phyloP scores from a whole-genome alignment of 2,329 filamentous ascomycete genomes.

The Diaporthe capsici region DNA sequence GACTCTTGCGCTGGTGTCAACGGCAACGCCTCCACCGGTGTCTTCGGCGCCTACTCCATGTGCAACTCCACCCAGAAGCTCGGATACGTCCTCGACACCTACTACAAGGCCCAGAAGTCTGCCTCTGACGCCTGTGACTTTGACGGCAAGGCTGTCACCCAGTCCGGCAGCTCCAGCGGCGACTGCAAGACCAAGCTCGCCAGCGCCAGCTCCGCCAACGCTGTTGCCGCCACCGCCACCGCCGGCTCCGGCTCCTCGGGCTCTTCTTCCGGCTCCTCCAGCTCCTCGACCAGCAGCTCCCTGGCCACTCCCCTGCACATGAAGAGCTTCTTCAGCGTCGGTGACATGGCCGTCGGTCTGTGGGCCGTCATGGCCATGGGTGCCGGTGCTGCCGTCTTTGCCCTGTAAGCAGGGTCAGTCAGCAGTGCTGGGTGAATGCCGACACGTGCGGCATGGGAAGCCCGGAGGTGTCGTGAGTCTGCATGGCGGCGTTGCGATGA shows the following conservation, averaged over 20 bases:
- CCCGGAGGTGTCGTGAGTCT: conserved; percentile 3
- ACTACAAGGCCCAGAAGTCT: conserved; percentile 73
- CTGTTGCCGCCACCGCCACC: conserved; percentile 62
- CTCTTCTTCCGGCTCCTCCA: conserved; percentile 45
- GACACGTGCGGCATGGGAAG: neutral
- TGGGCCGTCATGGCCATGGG: conserved; percentile 67
- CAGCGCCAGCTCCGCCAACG: conserved; percentile 72
- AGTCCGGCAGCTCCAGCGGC: conserved; percentile 58
- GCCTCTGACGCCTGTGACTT: conserved; percentile 77
- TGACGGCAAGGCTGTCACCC: conserved; percentile 69
- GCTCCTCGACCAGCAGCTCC: conserved; percentile 52
- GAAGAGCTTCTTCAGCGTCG: conserved; percentile 59
- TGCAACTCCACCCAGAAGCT: conserved; percentile 80
- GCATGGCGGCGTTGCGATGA: conserved; percentile 41
- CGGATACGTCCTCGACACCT: conserved; percentile 80
- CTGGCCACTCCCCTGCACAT: conserved; percentile 55
- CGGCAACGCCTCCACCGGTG: conserved; percentile 75
- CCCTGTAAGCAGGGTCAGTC: conserved; percentile 58
- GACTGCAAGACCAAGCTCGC: conserved; percentile 72
- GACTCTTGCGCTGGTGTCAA: conserved; percentile 76
- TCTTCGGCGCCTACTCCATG: conserved; percentile 85
- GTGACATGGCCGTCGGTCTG: conserved; percentile 63
- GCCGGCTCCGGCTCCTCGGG: conserved; percentile 50
- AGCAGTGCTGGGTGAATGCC: neutral
- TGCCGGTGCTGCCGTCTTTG: conserved; percentile 67